Conservation (phyloP, 2,329 filamentous ascomycete genomes). For the Rutstroemia sp. region DNA sequence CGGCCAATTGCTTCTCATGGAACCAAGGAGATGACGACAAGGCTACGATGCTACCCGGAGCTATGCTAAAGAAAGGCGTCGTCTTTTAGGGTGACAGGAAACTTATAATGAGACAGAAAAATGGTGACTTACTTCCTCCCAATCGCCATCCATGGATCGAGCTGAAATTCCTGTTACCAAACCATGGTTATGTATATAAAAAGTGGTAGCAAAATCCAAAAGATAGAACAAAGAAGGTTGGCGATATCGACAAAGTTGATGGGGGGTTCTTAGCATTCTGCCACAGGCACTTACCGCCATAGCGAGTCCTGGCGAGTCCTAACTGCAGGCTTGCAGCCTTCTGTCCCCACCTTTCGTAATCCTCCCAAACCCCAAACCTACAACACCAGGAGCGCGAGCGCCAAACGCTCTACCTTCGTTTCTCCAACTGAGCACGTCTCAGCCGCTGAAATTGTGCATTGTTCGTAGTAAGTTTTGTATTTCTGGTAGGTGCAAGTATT, state of each 20-base stretch:
- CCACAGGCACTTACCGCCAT: background rate
- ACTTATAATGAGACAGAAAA: background rate
- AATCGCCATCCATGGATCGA: constrained; percentile 54
- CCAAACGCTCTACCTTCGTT: no score
- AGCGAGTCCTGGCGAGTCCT: no score
- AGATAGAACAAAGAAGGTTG: background rate
- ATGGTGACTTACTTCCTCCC: constrained; percentile 52
- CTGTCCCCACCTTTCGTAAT: no score
- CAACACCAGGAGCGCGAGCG: no score
- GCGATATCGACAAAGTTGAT: background rate
- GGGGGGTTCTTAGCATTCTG: background rate
- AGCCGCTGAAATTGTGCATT: constrained; percentile 8
- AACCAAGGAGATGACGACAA: constrained; percentile 2
- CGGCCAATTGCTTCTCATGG: background rate
- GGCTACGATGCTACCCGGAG: background rate
- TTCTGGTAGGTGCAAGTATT: background rate
- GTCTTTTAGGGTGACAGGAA: background rate
- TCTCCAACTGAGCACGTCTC: constrained; percentile 6
- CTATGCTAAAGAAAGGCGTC: background rate
- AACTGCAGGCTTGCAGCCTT: no score
- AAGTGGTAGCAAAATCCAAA: background rate
- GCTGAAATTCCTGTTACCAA: constrained; percentile 2
- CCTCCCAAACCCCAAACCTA: background rate
- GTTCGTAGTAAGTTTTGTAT: background rate
- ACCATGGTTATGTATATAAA: constrained; percentile 9